phyloP scores from a whole-genome alignment of 2,329 filamentous ascomycete species.

The Aspergillus neoniger region DNA sequence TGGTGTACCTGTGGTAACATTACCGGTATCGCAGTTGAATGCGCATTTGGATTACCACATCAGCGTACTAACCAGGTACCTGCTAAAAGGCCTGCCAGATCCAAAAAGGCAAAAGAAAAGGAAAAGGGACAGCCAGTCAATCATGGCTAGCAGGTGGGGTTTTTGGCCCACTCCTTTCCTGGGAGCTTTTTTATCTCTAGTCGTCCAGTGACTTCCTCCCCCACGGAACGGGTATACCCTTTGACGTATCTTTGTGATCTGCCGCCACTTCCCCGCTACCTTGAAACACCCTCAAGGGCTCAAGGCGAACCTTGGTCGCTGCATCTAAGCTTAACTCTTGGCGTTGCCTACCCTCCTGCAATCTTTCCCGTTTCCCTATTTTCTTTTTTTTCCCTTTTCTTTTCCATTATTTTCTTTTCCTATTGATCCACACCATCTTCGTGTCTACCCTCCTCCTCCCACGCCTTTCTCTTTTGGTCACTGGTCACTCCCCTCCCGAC shows the following conservation, averaged over 20 bases:
- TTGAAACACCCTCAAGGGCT: slow-evolving; percentile 32
- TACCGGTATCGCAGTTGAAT: not conserved
- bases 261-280: slow-evolving; percentile 34
- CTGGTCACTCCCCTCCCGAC: slow-evolving; percentile 13
- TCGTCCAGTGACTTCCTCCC: slow-evolving; percentile 18
- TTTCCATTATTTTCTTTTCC: slow-evolving; percentile 5
- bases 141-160: slow-evolving; percentile 15
- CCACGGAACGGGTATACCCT: slow-evolving; percentile 35
- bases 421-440: slow-evolving; percentile 19
- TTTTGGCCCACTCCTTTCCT: slow-evolving; percentile 12
- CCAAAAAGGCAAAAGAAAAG: slow-evolving; percentile 6
- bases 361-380: slow-evolving; percentile 8
- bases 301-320: slow-evolving; percentile 36
- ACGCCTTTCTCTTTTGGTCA: slow-evolving; percentile 25
- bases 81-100: not conserved
- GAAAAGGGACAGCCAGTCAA: slow-evolving; percentile 13
- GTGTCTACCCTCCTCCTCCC: slow-evolving; percentile 21
- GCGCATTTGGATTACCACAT: not conserved
- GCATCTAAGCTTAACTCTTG: slow-evolving; percentile 33
- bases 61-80: slow-evolving; percentile 1
- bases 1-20: not conserved
- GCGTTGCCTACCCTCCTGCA: slow-evolving; percentile 24
- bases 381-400: slow-evolving; percentile 6
- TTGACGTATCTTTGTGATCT: slow-evolving; percentile 36
- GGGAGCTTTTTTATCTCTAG: slow-evolving; percentile 19